Percentiles rank a stretch among this genome's conserved stretches.
phyloP scores from a whole-genome alignment of 805 yeast species.

The Yarrowia hollandica region DNA sequence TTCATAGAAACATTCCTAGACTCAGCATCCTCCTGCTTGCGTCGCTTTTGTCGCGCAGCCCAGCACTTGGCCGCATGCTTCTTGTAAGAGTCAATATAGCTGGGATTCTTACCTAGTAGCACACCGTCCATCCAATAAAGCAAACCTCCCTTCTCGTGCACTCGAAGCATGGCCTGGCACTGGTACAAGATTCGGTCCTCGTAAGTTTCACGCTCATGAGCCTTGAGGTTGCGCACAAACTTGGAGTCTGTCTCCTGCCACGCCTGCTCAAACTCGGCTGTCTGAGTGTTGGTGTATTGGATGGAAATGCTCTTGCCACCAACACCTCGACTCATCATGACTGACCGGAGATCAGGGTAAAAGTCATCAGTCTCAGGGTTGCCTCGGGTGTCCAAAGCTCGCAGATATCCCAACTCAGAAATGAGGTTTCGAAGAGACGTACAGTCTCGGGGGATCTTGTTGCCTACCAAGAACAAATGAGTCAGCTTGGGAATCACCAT shows the following conservation, averaged over 20 bases:
- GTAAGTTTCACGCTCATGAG: slow-evolving; percentile 1
- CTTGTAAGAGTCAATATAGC: not conserved
- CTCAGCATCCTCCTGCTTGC: not conserved
- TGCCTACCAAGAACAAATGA: slow-evolving; percentile 37
- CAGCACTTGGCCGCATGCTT: slow-evolving; percentile 3
- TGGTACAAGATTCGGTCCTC: slow-evolving; percentile 20
- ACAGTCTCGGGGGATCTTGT: slow-evolving; percentile 32
- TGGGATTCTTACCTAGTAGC: not conserved
- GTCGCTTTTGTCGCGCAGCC: not conserved
- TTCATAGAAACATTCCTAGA: too few species aligned
- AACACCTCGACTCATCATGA: not conserved
- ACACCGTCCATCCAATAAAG: slow-evolving; percentile 12
- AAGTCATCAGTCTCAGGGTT: slow-evolving; percentile 16
- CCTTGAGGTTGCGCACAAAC: slow-evolving; percentile 5
- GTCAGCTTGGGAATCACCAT: slow-evolving; percentile 37
- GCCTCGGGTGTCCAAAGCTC: not conserved
- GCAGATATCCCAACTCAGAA: not conserved
- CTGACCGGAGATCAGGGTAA: slow-evolving; percentile 15
- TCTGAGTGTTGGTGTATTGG: slow-evolving; percentile 15
- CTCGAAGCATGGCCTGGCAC: slow-evolving; percentile 10
- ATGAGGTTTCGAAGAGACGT: not conserved
- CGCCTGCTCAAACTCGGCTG: not conserved
- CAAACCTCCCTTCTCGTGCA: not conserved
- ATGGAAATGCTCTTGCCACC: not conserved
- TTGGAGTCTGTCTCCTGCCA: slow-evolving; percentile 7